A percentile compares a stretch with the other conserved stretches of the same genome.
Evolutionary conservation across 768 basidiomycete genomes (phyloP).

Genomic region (Cystofilobasidium macerans): DNA sequence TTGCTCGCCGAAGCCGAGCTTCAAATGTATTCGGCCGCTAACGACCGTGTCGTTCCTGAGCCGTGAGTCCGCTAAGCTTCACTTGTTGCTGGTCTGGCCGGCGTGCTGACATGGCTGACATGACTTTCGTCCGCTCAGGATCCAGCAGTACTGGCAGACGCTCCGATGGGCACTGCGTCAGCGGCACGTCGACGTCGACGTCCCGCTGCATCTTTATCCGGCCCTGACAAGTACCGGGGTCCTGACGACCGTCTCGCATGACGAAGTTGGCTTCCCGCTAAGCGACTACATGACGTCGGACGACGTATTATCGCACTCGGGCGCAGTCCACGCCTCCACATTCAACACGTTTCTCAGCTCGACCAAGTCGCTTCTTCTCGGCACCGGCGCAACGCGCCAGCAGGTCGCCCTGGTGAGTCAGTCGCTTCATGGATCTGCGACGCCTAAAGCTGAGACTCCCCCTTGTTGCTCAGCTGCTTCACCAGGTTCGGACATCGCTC

Average conservation of each 20-base stretch:
- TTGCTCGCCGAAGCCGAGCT: slow-evolving; percentile 13
- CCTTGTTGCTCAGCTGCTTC: not conserved
- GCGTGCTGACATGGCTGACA: not conserved
- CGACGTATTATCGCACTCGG: not conserved
- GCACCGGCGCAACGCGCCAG: slow-evolving; percentile 2
- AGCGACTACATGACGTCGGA: slow-evolving; percentile 9
- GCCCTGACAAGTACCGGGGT: slow-evolving; percentile 6
- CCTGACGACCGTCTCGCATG: not conserved
- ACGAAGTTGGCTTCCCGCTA: slow-evolving; percentile 10
- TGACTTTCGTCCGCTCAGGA: not conserved
- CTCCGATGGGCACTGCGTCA: slow-evolving; percentile 2
- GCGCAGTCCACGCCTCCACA: slow-evolving; percentile 1
- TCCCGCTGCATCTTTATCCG: slow-evolving; percentile 6
- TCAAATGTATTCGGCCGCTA: not conserved
- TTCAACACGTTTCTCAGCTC: slow-evolving; percentile 7
- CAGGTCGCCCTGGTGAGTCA: slow-evolving; percentile 2
- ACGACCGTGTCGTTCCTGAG: slow-evolving; percentile 3
- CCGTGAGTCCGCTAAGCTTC: not conserved
- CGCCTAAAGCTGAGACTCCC: not conserved
- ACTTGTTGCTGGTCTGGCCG: not conserved
- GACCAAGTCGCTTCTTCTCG: slow-evolving; percentile 7
- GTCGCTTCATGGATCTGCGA: not conserved
- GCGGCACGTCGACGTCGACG: slow-evolving; percentile 3
- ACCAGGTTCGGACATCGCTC: not conserved
- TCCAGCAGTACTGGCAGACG: not conserved